Conservation (phyloP, 2,329 filamentous ascomycete genomes). For the Thielaviopsis punctulata region DNA sequence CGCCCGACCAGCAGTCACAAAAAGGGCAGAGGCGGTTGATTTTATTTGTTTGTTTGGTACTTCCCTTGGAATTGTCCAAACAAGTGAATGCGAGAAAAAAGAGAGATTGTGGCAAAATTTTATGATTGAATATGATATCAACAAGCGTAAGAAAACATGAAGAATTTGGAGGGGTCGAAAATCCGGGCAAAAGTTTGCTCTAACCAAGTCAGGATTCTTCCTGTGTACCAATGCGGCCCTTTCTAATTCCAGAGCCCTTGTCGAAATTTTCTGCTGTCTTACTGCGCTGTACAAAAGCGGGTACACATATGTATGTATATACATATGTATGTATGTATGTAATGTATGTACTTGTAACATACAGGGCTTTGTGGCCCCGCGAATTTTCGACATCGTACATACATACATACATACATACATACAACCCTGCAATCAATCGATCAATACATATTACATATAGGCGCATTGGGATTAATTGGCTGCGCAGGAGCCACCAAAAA, state of each 20-base stretch:
- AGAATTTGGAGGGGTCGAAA: constrained; percentile 10
- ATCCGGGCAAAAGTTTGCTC: constrained; percentile 9
- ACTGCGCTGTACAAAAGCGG: neutral
- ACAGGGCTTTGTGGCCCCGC: neutral
- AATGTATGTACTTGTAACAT: too few relatives aligned
- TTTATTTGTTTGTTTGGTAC: neutral
- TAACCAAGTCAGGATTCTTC: constrained; percentile 5
- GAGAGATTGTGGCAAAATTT: neutral
- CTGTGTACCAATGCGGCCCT: neutral
- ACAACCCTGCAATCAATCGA: neutral
- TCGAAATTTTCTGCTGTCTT: neutral
- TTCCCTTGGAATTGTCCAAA: neutral
- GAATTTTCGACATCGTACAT: too few relatives aligned
- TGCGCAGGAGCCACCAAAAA: neutral
- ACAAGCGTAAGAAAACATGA: neutral
- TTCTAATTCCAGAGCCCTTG: neutral
- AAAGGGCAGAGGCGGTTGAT: neutral
- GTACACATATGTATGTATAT: too few relatives aligned
- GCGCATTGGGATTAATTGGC: neutral
- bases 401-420: too few relatives aligned
- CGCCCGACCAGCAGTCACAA: neutral
- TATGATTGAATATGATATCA: constrained; percentile 4
- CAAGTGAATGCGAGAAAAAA: neutral
- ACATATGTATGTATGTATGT: too few relatives aligned
- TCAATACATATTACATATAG: neutral